These are phyloP conservation scores for Cryptosporidium muris DNA, from an alignment of 169 alveolate genomes.

Conservation along the genomic window DNA sequence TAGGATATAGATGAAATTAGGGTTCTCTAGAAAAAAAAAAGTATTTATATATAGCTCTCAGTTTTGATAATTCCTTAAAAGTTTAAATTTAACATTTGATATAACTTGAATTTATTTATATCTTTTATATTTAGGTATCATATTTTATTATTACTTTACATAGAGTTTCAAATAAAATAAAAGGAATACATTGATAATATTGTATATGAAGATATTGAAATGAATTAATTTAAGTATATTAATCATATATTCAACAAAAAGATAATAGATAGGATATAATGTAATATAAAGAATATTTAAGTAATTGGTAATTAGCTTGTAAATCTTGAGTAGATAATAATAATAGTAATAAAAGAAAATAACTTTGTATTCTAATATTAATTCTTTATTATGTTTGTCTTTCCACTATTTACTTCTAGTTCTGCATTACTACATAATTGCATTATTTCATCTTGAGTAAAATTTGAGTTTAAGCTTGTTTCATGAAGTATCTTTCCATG, in stretches of 20 bases:
- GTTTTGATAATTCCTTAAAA: no score
- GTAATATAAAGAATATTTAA: not conserved
- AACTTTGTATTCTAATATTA: not conserved
- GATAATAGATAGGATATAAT: not conserved
- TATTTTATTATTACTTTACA: no score
- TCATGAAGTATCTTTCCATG: conserved; percentile 73
- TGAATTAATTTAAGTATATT: not conserved
- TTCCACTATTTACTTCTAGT: not conserved
- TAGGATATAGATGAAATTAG: no score
- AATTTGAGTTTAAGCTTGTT: conserved; percentile 2
- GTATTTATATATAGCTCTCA: no score
- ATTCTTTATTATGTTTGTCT: not conserved
- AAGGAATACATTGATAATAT: no score
- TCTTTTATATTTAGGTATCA: no score
- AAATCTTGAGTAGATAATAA: not conserved
- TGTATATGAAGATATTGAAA: no score
- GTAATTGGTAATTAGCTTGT: not conserved
- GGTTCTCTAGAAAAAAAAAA: no score
- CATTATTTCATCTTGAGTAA: conserved; percentile 47
- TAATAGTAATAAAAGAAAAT: no score
- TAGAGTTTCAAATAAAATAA: no score
- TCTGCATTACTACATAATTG: conserved; percentile 52
- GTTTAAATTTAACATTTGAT: no score
- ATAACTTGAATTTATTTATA: no score
- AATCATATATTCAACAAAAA: not conserved